Percentiles rank a stretch among this genome's conserved stretches.
Conservation (phyloP, 1,284 basidiomycete genomes). For the Ganoderma lucidum region DNA sequence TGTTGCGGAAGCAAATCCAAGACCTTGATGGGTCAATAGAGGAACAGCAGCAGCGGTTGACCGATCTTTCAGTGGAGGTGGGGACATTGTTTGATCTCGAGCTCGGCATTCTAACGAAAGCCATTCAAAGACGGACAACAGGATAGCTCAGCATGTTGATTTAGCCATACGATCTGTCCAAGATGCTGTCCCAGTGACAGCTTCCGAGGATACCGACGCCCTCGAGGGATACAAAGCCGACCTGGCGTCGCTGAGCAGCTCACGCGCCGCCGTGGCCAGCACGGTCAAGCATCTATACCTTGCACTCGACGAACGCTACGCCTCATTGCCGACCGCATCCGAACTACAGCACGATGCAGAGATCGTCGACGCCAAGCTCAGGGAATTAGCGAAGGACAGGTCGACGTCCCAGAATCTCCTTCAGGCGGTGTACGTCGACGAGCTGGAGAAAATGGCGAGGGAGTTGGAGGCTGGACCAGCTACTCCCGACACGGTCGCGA, state of each 20-base stretch:
- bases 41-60: conserved; percentile 24
- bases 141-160: conserved; percentile 3
- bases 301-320: conserved; percentile 20
- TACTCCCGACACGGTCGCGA: not conserved
- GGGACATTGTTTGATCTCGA: not conserved
- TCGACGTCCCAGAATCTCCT: not conserved
- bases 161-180: conserved; percentile 4
- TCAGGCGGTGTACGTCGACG: conserved; percentile 24
- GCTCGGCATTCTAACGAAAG: too few species aligned
- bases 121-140: conserved; percentile 12
- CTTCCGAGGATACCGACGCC: not conserved
- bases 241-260: conserved; percentile 10
- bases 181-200: conserved; percentile 1
- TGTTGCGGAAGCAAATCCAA: conserved; percentile 21
- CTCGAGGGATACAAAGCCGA: conserved; percentile 5
- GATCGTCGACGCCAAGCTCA: not conserved
- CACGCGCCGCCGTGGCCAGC: not conserved
- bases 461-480: conserved; percentile 17
- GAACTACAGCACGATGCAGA: conserved; percentile 18
- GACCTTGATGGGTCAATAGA: conserved; percentile 15
- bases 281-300: conserved; percentile 17
- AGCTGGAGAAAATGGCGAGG: conserved; percentile 24
- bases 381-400: not conserved
- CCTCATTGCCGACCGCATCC: conserved; percentile 6
- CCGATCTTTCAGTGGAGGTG: conserved; percentile 32